Evolutionary conservation across 2,329 filamentous ascomycete species (phyloP), one percentile per base, ranked within the genome.

Genomic region (Chrysoporthe austroafricana): DNA sequence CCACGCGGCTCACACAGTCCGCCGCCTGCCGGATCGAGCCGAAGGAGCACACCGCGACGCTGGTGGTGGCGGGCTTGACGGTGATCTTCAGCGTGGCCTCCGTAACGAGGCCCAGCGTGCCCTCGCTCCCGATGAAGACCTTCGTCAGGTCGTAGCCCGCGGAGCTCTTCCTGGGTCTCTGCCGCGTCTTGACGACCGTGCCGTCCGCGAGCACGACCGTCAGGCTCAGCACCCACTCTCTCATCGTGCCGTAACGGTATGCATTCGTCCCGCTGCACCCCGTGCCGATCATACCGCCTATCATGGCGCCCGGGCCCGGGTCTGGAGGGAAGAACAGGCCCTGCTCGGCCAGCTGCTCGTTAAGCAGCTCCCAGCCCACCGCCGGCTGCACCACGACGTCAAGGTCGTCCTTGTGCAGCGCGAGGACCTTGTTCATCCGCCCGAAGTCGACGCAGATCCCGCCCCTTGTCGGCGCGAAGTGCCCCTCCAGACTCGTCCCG

Each of bases 71-170:
- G 0, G 94, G 94, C 76, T 90, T 90, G 34, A 93, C 90, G 0
- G 92, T 93, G 54, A 97, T 84, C 81, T 96, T 97, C 73, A 97
- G 83, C 2, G 91, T 94, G 4, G 94, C 94, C 81, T 97, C 94
- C 0, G 94, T 97, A 50, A 97, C 92, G 14, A 97, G 86, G 9
- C 94, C 94, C 1, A 97, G 87, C 0, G 94, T 97, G 60, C 94
- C 94, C 81, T 97, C 94, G 73, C 91, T 94, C 58, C 94, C 94
- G 77, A 97, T 91, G 79, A 97, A 96, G 69, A 96, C 86, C 74
- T 91, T 90, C 1, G 93, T 97, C 63, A 97, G 85, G 77, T 97
- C 94, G 79, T 97, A 97, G 36, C 94, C 94, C 43, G 94, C 94
- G 66, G 91, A 94, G 74, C 91, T 94, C 83, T 97, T 97, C 72